A percentile compares a stretch with the other conserved stretches of the same genome.
These are phyloP conservation scores for Penicillium waksmanii DNA, from an alignment of 495 filamentous ascomycete species.

Conservation along the genomic window DNA sequence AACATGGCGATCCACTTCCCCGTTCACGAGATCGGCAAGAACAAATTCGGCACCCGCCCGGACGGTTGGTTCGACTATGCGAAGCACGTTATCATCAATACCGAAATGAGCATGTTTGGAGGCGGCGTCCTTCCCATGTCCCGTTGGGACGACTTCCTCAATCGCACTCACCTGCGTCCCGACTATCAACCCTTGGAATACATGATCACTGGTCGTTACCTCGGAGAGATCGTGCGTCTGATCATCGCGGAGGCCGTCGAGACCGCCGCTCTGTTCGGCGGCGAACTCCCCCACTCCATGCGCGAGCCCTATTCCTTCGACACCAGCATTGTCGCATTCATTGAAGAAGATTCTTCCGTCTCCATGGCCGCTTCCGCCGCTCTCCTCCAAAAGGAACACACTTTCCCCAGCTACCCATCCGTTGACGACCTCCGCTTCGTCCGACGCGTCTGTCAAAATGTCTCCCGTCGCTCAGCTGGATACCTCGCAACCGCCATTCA, in stretches of 20 bases:
- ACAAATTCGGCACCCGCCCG: slow-evolving; percentile 57
- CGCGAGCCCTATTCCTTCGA: slow-evolving; percentile 65
- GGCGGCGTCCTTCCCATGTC: slow-evolving; percentile 68
- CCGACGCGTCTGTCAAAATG: slow-evolving; percentile 52
- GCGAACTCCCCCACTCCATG: slow-evolving; percentile 63
- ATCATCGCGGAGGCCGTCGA: slow-evolving; percentile 72
- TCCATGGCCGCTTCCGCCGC: slow-evolving; percentile 48
- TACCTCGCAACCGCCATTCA: slow-evolving; percentile 69
- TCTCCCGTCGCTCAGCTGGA: slow-evolving; percentile 63
- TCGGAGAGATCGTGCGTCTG: slow-evolving; percentile 81
- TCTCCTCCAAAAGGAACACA: slow-evolving; percentile 56
- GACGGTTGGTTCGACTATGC: slow-evolving; percentile 52
- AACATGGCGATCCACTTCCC: slow-evolving; percentile 79
- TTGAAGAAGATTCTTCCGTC: slow-evolving; percentile 53
- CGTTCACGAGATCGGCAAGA: slow-evolving; percentile 63
- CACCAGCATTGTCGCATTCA: slow-evolving; percentile 67
- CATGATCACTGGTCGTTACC: slow-evolving; percentile 83
- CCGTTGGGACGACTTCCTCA: slow-evolving; percentile 74
- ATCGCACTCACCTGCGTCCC: slow-evolving; percentile 68
- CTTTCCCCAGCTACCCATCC: slow-evolving; percentile 46
- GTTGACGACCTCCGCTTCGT: slow-evolving; percentile 60
- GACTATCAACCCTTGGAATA: slow-evolving; percentile 92
- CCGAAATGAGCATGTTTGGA: slow-evolving; percentile 87
- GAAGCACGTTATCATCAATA: slow-evolving; percentile 77
- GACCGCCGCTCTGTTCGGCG: slow-evolving; percentile 51